Evolutionary conservation across 805 yeast species (phyloP).

Genomic region (Spathaspora passalidarum): DNA sequence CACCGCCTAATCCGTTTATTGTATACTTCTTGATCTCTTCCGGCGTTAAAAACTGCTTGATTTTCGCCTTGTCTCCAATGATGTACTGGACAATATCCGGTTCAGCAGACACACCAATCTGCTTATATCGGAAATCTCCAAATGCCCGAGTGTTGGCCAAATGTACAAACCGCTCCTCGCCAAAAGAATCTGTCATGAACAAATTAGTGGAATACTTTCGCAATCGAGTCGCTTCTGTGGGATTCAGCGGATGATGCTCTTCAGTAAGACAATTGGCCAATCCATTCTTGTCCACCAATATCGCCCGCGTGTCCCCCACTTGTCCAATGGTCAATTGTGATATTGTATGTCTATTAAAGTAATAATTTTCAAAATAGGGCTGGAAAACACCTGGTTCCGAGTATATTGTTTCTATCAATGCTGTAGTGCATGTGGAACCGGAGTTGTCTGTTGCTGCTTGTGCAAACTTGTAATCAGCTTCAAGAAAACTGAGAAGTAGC

Average conservation of each 20-base stretch:
- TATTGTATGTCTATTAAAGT: constrained; percentile 64
- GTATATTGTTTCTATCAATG: constrained; percentile 50
- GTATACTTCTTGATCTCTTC: constrained; percentile 35
- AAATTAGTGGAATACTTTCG: constrained; percentile 58
- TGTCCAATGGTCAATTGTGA: constrained; percentile 78
- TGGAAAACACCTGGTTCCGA: constrained; percentile 24
- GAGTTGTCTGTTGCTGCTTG: constrained; percentile 28
- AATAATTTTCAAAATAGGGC: constrained; percentile 38
- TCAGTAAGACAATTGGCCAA: constrained; percentile 74
- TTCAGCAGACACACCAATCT: constrained; percentile 85
- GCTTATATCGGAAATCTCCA: constrained; percentile 82
- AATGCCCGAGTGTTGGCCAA: constrained; percentile 92
- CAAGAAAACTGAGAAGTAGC: constrained; percentile 60
- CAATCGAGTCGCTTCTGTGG: constrained; percentile 71
- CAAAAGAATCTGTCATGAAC: constrained; percentile 85
- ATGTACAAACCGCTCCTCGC: constrained; percentile 79
- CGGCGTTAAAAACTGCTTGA: constrained; percentile 35
- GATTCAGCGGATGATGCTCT: constrained; percentile 85
- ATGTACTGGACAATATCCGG: constrained; percentile 77
- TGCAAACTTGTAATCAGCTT: constrained; percentile 63
- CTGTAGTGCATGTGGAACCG: constrained; percentile 77
- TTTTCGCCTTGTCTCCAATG: constrained; percentile 52
- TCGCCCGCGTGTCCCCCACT: constrained; percentile 87
- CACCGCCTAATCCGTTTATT: constrained; percentile 63
- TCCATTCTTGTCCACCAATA: constrained; percentile 80